Conservation (phyloP, 768 basidiomycete genomes). For the Pholiota molesta region DNA sequence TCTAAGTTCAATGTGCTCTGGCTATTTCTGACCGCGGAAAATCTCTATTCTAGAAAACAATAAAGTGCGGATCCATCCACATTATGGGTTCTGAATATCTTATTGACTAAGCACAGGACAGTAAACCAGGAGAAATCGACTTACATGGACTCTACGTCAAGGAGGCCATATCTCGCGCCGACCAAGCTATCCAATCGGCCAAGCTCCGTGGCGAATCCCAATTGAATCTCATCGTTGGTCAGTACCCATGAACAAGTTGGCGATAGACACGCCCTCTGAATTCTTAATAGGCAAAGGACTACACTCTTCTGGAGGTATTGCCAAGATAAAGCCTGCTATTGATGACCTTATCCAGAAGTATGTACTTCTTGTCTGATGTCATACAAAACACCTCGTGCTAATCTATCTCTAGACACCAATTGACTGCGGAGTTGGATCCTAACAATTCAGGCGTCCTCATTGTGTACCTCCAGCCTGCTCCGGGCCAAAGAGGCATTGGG, state of each 20-base stretch:
- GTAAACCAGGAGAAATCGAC: slow-evolving; percentile 77
- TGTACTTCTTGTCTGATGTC: slow-evolving; percentile 4
- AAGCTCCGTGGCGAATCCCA: slow-evolving; percentile 63
- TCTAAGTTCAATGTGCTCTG: not conserved
- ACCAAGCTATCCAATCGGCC: slow-evolving; percentile 70
- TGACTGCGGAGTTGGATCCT: slow-evolving; percentile 77
- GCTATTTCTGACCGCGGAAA: not conserved
- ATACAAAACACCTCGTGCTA: not conserved
- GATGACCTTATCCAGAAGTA: slow-evolving; percentile 87
- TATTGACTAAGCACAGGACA: slow-evolving; percentile 45
- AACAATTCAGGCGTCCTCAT: slow-evolving; percentile 84
- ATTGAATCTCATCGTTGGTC: slow-evolving; percentile 84
- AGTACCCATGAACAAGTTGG: slow-evolving; percentile 27
- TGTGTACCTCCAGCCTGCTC: slow-evolving; percentile 57
- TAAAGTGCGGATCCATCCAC: slow-evolving; percentile 41
- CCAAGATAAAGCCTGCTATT: slow-evolving; percentile 92
- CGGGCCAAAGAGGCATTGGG: slow-evolving; percentile 44
- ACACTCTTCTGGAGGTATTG: slow-evolving; percentile 74
- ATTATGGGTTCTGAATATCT: not conserved
- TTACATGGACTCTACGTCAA: slow-evolving; percentile 93
- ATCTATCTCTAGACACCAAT: slow-evolving; percentile 55
- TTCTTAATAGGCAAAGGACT: slow-evolving; percentile 72
- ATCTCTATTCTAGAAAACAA: slow-evolving; percentile 64
- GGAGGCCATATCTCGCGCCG: slow-evolving; percentile 80
- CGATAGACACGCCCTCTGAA: not conserved